A percentile compares a stretch with the other conserved stretches of the same genome.
Evolutionary conservation across 2,329 filamentous ascomycete genomes (phyloP).

Genomic region (Aureobasidium sp.): DNA sequence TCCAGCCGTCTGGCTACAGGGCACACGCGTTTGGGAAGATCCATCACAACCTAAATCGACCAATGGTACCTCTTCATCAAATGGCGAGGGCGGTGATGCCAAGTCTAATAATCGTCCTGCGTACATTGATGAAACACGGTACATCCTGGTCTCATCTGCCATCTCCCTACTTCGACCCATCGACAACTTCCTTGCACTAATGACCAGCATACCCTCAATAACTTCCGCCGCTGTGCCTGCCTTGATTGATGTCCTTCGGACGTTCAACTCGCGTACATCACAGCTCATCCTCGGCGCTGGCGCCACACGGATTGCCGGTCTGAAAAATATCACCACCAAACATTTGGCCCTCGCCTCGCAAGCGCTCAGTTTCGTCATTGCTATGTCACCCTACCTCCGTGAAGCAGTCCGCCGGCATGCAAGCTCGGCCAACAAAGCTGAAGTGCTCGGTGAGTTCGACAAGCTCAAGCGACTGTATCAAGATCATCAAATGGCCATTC

Average conservation of each 20-base stretch:
- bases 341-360: constrained; percentile 89
- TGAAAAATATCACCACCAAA: constrained; percentile 95
- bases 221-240: constrained; percentile 71
- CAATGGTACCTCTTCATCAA: constrained; percentile 24
- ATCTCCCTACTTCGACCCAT: constrained; percentile 73
- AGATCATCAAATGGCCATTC: constrained; percentile 83
- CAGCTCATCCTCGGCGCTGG: constrained; percentile 94
- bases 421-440: constrained; percentile 27
- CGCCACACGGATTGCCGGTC: constrained; percentile 75
- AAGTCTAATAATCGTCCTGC: constrained; percentile 39
- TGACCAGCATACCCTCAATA: constrained; percentile 81
- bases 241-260: constrained; percentile 75
- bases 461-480: constrained; percentile 75
- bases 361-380: constrained; percentile 77
- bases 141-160: constrained; percentile 77
- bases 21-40: constrained; percentile 44
- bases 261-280: constrained; percentile 94
- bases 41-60: constrained; percentile 20
- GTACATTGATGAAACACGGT: constrained; percentile 73
- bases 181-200: constrained; percentile 72
- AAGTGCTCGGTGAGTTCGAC: constrained; percentile 69
- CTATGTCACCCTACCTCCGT: constrained; percentile 78
- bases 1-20: constrained; percentile 56
- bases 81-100: constrained; percentile 15
- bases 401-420: constrained; percentile 81